phyloP scores from a whole-genome alignment of 106 monocot genomes.

The Dendrobium nobile region DNA sequence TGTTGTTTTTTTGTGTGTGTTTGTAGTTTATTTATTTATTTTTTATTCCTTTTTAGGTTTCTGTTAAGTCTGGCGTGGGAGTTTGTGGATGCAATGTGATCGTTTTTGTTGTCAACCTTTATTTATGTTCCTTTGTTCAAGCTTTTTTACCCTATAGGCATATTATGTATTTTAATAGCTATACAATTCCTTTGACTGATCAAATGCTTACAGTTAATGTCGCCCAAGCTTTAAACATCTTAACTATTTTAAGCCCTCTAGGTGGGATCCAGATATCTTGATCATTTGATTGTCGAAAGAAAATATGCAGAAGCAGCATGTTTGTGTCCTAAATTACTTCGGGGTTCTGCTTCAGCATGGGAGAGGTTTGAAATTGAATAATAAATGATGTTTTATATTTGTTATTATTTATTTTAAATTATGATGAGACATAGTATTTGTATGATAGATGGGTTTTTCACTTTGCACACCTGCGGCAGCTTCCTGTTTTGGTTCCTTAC shows the following conservation, averaged over 20 bases:
- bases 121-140: not conserved
- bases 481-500: slow-evolving; percentile 90
- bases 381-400: slow-evolving; percentile 5
- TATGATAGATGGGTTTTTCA: slow-evolving; percentile 89
- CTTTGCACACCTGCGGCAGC: slow-evolving; percentile 94
- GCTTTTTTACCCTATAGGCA: not conserved
- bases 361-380: slow-evolving; percentile 44
- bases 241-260: slow-evolving; percentile 12
- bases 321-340: slow-evolving; percentile 87
- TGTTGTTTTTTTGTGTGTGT: not conserved
- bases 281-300: slow-evolving; percentile 87
- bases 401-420: not conserved
- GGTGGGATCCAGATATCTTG: slow-evolving; percentile 97
- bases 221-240: not conserved
- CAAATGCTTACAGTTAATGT: not conserved
- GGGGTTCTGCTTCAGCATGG: slow-evolving; percentile 91
- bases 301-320: slow-evolving; percentile 96
- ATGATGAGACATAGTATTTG: slow-evolving; percentile 9
- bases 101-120: not conserved
- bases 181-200: not conserved
- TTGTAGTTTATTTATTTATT: not conserved
- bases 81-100: not conserved
- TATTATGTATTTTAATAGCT: not conserved
- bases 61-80: not conserved
- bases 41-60: not conserved